Base-by-base conservation (phyloP, 805 yeast genomes). In the Candida railenensis region DNA sequence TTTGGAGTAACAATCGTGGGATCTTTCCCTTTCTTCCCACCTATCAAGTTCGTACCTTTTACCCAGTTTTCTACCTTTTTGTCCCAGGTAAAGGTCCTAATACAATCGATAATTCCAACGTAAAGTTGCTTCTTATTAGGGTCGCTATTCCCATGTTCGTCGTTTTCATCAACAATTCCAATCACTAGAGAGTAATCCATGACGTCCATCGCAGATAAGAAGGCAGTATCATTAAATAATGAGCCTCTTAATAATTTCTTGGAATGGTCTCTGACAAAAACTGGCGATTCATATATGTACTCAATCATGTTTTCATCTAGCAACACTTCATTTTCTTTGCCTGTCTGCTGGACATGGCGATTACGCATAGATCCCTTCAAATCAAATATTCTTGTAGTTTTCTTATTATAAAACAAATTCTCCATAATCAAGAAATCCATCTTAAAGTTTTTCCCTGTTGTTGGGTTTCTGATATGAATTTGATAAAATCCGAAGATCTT, bases 1-100 rank as follows among this genome's bases (percentile, higher is more conserved):
- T 90, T 82, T 1, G 99, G 99, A 0, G 99, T 92, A 7, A 94
- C 92, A 25, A 94, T 96, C 0, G 99, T 94, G 0, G 99, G 99
- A 53, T 88, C 96, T 56, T 88, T 92, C 1, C 89, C 88, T 43
- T 86, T 86, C 34, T 89, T 88, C n/a, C 62, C 63, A 1, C 87
- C 83, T 37, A 92, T 96, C 33, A 94, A 72, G 46, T 65, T 66
- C 1, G 92, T 91, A 47, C 96, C 99, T 62, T 94, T 94, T 33
- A 94, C 99, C 99, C 99, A 94, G 62, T 96, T 90, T 63, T 94
- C 99, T 22, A 94, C 80, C 65, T 91, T 94, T 66, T 94, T 94
- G 59, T 94, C 99, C 99, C 99, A 94, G 0, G 99, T 94, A 58
- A 92, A 94, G 0, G 99, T 90, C 48, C 99, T 69, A 38, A 94